These are phyloP conservation scores for Datura wrightii DNA, from an alignment of 257 asterid species.

Conservation along the genomic window DNA sequence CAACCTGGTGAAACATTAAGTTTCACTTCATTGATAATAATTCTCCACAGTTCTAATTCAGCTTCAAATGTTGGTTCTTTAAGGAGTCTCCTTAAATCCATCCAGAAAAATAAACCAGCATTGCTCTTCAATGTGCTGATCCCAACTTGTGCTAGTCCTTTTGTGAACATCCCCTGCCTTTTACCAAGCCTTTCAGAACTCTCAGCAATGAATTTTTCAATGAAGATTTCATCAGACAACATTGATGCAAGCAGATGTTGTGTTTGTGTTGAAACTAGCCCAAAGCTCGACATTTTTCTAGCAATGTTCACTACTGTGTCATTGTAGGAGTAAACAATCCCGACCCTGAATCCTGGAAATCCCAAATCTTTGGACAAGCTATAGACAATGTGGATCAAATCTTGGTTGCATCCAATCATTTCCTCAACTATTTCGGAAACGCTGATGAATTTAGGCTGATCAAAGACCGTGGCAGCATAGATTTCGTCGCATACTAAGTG, in stretches of 20 bases:
- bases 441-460: conserved; percentile 64
- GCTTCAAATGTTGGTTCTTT: conserved; percentile 58
- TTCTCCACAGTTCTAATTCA: conserved; percentile 67
- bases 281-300: conserved; percentile 86
- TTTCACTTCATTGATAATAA: conserved; percentile 66
- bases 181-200: conserved; percentile 56
- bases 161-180: conserved; percentile 50
- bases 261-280: conserved; percentile 81
- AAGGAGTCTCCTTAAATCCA: conserved; percentile 65
- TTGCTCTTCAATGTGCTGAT: conserved; percentile 58
- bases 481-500: conserved; percentile 86
- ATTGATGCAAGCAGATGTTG: conserved; percentile 69
- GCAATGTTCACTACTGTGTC: conserved; percentile 61
- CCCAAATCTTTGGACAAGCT: conserved; percentile 89
- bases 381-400: conserved; percentile 75
- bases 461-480: conserved; percentile 85
- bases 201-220: conserved; percentile 51
- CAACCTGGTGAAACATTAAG: conserved; percentile 84
- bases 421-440: conserved; percentile 68
- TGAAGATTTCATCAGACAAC: conserved; percentile 66
- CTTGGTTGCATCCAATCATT: conserved; percentile 42
- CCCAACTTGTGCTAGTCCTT: conserved; percentile 62
- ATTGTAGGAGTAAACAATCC: conserved; percentile 76
- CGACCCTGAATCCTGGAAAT: conserved; percentile 85
- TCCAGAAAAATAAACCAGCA: conserved; percentile 75